phyloP scores from a whole-genome alignment of 2,329 filamentous ascomycete species.

The Emmonsiellopsis sp. region DNA sequence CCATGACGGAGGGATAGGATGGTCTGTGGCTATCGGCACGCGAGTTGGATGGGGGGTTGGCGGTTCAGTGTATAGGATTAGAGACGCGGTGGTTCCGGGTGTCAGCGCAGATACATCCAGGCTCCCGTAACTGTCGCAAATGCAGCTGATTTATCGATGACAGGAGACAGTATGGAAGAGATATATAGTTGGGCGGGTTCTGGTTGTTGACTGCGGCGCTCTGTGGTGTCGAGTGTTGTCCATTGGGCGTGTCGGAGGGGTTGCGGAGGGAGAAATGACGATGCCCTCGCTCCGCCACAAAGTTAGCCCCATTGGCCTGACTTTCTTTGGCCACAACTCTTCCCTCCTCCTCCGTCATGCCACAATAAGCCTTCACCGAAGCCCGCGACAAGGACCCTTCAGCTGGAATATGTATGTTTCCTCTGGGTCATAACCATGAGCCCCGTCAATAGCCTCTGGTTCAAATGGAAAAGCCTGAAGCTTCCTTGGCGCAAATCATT shows the following conservation, averaged over 20 bases:
- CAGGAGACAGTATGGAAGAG: no score
- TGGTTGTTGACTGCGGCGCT: not conserved
- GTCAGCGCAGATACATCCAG: not conserved
- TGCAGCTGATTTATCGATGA: no score
- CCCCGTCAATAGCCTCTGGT: conserved; percentile 44
- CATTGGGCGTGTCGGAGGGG: not conserved
- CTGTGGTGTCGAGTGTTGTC: not conserved
- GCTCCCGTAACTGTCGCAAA: not conserved
- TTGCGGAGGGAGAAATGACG: not conserved
- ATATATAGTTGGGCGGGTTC: not conserved
- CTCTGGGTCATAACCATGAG: conserved; percentile 6
- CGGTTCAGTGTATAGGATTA: no score
- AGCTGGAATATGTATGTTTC: not conserved
- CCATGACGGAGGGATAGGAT: conserved; percentile 51
- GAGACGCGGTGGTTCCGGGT: not conserved
- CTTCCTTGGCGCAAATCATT: conserved; percentile 55
- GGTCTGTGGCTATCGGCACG: not conserved
- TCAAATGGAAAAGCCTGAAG: conserved; percentile 53
- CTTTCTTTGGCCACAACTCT: not conserved
- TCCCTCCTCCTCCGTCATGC: not conserved
- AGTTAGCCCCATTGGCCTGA: not conserved
- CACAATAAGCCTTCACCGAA: not conserved
- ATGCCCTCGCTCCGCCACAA: not conserved
- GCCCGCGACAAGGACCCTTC: not conserved
- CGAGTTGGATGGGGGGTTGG: not conserved